phyloP scores from a whole-genome alignment of 2,329 filamentous ascomycete species.

The Waltergamsia citrina region DNA sequence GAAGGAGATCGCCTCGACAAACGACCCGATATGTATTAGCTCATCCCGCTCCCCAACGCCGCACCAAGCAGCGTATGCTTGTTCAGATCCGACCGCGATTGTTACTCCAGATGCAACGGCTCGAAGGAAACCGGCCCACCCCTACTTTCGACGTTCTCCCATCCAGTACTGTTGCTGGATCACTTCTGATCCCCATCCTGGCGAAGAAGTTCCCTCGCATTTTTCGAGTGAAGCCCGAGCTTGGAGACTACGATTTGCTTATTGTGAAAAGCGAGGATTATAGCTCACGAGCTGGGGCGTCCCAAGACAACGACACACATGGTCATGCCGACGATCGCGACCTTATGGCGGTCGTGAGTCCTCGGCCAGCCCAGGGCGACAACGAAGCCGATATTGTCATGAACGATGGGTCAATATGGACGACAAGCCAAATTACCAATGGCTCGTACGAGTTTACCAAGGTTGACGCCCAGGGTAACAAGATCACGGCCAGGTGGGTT shows the following conservation, averaged over 20 bases:
- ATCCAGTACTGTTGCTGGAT: constrained; percentile 46
- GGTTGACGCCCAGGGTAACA: constrained; percentile 46
- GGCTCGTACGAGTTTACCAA: constrained; percentile 59
- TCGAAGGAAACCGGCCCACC: constrained; percentile 48
- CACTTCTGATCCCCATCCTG: constrained; percentile 48
- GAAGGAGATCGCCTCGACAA: constrained; percentile 37
- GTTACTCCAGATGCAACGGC: constrained; percentile 61
- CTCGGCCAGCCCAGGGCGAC: constrained; percentile 35
- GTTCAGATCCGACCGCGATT: constrained; percentile 59
- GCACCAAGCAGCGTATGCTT: constrained; percentile 54
- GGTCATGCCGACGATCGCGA: constrained; percentile 36
- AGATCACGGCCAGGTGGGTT: constrained; percentile 61
- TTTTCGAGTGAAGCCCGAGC: constrained; percentile 51
- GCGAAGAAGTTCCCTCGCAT: constrained; percentile 53
- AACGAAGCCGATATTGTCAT: constrained; percentile 57
- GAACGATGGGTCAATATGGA: constrained; percentile 52
- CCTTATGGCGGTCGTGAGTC: constrained; percentile 61
- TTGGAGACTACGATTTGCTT: constrained; percentile 62
- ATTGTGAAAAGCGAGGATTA: constrained; percentile 65
- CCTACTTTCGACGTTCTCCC: constrained; percentile 67
- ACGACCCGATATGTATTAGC: constrained; percentile 59
- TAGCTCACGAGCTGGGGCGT: no score
- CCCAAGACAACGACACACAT: background rate
- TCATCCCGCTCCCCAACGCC: constrained; percentile 52
- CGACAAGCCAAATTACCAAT: constrained; percentile 37